phyloP scores from a whole-genome alignment of 495 filamentous ascomycete species.

The Aspergillus egyptiacus region DNA sequence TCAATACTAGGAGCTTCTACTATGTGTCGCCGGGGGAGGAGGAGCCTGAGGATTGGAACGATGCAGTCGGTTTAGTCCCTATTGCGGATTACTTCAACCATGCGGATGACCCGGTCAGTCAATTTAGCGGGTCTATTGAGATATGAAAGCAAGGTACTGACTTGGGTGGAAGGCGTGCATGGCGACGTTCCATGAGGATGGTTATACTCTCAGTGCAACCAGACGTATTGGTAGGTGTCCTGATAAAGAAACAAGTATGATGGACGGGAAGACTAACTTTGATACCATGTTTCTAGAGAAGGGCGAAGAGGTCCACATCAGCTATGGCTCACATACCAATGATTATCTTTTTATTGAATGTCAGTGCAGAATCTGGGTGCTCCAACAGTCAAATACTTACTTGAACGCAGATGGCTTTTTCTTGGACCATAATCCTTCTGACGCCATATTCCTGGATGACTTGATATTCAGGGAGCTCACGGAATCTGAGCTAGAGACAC shows the following conservation, averaged over 20 bases:
- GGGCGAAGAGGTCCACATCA: conserved; percentile 66
- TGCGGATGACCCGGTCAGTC: conserved; percentile 35
- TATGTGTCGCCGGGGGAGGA: conserved; percentile 45
- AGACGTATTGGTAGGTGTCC: too few relatives aligned
- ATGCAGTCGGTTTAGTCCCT: conserved; percentile 68
- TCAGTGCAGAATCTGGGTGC: conserved; percentile 15
- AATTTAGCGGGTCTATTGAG: not conserved
- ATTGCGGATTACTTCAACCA: conserved; percentile 84
- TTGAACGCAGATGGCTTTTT: conserved; percentile 57
- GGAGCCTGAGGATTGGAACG: conserved; percentile 45
- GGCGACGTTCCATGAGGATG: too few relatives aligned
- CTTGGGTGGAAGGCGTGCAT: not conserved
- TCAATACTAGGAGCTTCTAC: conserved; percentile 76
- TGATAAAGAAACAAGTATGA: too few relatives aligned
- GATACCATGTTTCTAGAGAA: conserved; percentile 14
- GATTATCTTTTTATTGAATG: conserved; percentile 72
- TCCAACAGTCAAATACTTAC: not conserved
- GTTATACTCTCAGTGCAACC: too few relatives aligned
- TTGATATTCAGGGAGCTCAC: conserved; percentile 46
- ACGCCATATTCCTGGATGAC: conserved; percentile 57
- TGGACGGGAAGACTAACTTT: too few relatives aligned
- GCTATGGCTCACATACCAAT: conserved; percentile 68
- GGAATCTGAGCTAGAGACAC: conserved; percentile 30
- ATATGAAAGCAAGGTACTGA: not conserved
- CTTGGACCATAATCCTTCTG: conserved; percentile 54